Base-by-base conservation (phyloP, 805 yeast genomes). In the Ogataea siamensis region DNA sequence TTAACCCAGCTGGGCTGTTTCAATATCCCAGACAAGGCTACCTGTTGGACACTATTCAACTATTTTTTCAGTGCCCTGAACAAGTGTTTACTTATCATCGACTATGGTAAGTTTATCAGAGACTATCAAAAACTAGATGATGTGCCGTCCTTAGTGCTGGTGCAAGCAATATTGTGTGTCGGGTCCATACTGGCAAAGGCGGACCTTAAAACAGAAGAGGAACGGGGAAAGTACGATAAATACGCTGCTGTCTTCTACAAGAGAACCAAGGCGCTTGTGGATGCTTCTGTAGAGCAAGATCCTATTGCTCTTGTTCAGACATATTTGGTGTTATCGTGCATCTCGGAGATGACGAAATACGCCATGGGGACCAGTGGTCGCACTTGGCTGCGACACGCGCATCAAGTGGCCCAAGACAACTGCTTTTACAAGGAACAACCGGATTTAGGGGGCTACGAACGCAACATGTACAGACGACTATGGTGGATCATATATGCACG, bases 401-500 rank as follows among this genome's bases (percentile, higher is more conserved):
- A 80, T 25, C 72, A 78, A n/a, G 66, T 80, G 34, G 88, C 88
- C 4, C 88, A 83, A 54, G 83, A 86, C 9, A 74, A 74, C 55
- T 87, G 88, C 3, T 67, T 83, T 22, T 34, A 37, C 26, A 34
- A 34, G 15, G 33, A 37, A 13, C 36, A 40, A 14, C 26, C 39
- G 3, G 26, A 20, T 2, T n/a, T 39, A 5, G 25, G 41, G 3
- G 20, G 17, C 3, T 21, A 32, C 17, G 43, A 42, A n/a, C 38
- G 33, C n/a, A 71, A 74, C 45, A 57, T 75, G 40, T 75, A 81
- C 73, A 67, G 78, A 41, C 66, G 85, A 28, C 64, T 80, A 10
- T 83, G 87, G 86, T 83, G 89, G 89, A 68, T 75, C 46, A 60
- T 82, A 27, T 83, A 77, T 57, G 74, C 73, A 45, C 75, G 81